These are phyloP conservation scores for Solanum clarkiae DNA, from an alignment of 257 asterid species.

Conservation along the genomic window DNA sequence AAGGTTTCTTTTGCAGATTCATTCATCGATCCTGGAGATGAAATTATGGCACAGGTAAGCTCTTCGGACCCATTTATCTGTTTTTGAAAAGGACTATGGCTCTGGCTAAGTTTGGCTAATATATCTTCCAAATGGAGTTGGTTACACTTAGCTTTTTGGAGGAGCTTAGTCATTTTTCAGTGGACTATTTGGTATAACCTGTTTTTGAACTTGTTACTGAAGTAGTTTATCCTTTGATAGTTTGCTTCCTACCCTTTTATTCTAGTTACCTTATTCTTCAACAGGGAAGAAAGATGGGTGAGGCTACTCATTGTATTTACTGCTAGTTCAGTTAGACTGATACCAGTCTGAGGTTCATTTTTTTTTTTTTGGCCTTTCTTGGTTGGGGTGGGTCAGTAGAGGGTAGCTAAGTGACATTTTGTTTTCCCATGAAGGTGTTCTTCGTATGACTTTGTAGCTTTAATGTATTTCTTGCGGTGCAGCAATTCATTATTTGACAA, in stretches of 20 bases:
- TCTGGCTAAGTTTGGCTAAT: background rate
- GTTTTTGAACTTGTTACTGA: background rate
- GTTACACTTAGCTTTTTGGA: background rate
- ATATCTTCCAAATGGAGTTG: background rate
- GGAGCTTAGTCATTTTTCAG: background rate
- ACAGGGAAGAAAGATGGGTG: background rate
- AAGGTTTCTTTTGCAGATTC: conserved; percentile 99
- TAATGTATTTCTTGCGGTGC: background rate
- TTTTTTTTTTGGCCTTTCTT: background rate
- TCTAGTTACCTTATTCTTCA: background rate
- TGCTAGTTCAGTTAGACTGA: background rate
- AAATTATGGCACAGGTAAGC: conserved; percentile 98
- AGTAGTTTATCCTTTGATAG: background rate
- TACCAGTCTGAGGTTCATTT: background rate
- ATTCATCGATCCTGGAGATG: conserved; percentile 95
- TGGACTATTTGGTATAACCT: background rate
- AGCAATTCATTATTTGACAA: background rate
- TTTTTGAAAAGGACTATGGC: background rate
- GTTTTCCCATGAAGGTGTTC: background rate
- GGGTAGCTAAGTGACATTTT: background rate
- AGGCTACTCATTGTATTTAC: background rate
- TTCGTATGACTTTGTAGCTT: background rate
- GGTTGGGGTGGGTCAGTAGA: background rate
- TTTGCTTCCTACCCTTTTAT: background rate
- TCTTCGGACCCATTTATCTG: conserved; percentile 14